Evolutionary conservation across 2,329 filamentous ascomycete species (phyloP), one percentile per base, ranked within the genome.

Genomic region (Shiraia bambusicola): DNA sequence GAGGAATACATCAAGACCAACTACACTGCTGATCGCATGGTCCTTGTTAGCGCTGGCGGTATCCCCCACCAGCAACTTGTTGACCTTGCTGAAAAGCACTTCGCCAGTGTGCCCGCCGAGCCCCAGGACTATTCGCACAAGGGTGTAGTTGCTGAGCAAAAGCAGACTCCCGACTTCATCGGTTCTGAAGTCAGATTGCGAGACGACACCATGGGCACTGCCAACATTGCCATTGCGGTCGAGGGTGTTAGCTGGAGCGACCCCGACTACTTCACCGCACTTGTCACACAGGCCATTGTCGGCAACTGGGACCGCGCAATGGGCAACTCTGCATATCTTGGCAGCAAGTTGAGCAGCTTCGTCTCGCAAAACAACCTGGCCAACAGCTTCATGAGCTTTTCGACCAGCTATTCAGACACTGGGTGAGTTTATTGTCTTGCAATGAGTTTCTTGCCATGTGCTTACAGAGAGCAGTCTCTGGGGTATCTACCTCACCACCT

Each of bases 311-410:
- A 98, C 78, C 93, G 93, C 76, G 88, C 93, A 60, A 92, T 97
- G 84, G 93, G 94, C 69, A 95, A 93, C 74, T 93, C 93, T 47
- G 86, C 91, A 56, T 93, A 96, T 79, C 86, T 96, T 69, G 93
- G 94, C 65, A 95, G 90, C 87, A 96, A 94, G 82, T 88, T 98
- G 64, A 95, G 89, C 79, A 84, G 86, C 56, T 89, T 93, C 66
- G 86, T 98, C 59, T 88, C 94, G 80, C 85, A 95, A 76, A 83
- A 97, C 76, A 86, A 91, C 72, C 82, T 98, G 50, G 93, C 93
- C 73, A 98, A 95, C 80, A 96, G 91, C 83, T 98, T 96, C 82
- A 98, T 98, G 94, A 95, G 88, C 79, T 98, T 98, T 79, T 96
- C 91, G 56, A 98, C 93, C 58, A 95, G 89, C 80, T 98, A 98